Evolutionary conservation across 2,329 filamentous ascomycete species (phyloP).

Genomic region (Penicillium decumbens): DNA sequence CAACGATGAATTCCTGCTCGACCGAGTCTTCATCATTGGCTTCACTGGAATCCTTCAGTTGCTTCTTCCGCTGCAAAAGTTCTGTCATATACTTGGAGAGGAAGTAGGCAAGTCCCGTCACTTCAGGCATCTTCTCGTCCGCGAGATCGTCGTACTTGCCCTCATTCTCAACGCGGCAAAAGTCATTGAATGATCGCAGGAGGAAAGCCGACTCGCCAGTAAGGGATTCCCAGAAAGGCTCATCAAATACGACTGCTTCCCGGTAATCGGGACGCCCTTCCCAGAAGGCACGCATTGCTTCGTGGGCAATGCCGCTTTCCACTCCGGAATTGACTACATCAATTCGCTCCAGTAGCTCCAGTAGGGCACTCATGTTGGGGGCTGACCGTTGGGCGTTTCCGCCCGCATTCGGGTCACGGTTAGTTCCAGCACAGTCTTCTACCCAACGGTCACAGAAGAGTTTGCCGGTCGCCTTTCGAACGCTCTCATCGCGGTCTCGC

Average conservation of each 20-base stretch:
- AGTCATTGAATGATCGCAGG: constrained; percentile 88
- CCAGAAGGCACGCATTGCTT: constrained; percentile 97
- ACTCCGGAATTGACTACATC: constrained; percentile 86
- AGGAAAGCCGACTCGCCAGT: constrained; percentile 84
- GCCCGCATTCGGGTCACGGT: constrained; percentile 55
- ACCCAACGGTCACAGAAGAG: constrained; percentile 97
- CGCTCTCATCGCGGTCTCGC: constrained; percentile 87
- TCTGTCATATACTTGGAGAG: constrained; percentile 71
- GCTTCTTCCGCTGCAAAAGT: constrained; percentile 40
- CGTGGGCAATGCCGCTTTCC: constrained; percentile 82
- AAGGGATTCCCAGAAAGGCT: constrained; percentile 45
- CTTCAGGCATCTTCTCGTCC: constrained; percentile 92
- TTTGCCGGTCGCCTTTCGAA: constrained; percentile 83
- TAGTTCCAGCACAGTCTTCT: constrained; percentile 77
- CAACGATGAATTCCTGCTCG: constrained; percentile 91
- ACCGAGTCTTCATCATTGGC: constrained; percentile 76
- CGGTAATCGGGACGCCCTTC: constrained; percentile 67
- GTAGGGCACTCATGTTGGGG: constrained; percentile 73
- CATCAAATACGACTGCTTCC: constrained; percentile 43
- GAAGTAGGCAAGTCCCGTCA: constrained; percentile 83
- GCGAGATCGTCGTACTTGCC: constrained; percentile 69
- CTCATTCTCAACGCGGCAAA: constrained; percentile 70
- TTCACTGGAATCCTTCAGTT: constrained; percentile 48
- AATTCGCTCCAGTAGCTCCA: constrained; percentile 88
- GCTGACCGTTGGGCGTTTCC: constrained; percentile 48